Evolutionary conservation across 176 grass and related monocot genomes (phyloP).

Genomic region (Elymus sibiricus): DNA sequence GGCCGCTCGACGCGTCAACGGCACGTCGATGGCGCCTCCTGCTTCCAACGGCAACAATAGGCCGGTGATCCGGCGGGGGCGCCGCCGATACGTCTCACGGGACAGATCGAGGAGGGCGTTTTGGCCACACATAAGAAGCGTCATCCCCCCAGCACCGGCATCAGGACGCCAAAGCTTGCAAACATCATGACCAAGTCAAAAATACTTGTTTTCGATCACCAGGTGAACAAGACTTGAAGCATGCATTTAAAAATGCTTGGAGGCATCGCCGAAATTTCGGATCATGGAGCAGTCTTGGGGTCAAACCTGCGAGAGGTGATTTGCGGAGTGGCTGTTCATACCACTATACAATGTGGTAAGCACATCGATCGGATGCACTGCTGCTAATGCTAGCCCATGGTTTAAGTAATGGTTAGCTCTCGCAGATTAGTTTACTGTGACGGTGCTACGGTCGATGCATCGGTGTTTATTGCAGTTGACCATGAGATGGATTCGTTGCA

Average conservation of each 20-base stretch:
- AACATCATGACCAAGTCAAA: not conserved
- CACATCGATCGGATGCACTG: not conserved
- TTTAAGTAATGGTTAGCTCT: slow-evolving; percentile 23
- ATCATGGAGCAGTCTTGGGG: not conserved
- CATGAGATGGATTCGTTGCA: not conserved
- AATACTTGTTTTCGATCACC: too few species aligned
- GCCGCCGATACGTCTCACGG: not conserved
- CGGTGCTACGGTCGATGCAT: not conserved
- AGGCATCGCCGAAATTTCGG: not conserved
- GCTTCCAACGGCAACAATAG: not conserved
- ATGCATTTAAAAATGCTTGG: not conserved
- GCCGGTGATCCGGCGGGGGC: not conserved
- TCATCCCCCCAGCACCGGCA: not conserved
- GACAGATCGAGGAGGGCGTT: not conserved
- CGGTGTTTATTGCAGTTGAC: slow-evolving; percentile 41
- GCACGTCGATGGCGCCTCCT: not conserved
- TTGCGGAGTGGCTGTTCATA: not conserved
- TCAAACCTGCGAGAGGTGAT: not conserved
- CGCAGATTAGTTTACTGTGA: slow-evolving; percentile 18
- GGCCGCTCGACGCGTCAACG: not conserved
- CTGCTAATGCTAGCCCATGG: not conserved
- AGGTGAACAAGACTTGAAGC: not conserved
- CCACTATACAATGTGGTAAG: not conserved
- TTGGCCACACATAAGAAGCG: not conserved
- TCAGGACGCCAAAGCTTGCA: slow-evolving; percentile 4